phyloP scores from a whole-genome alignment of 2,329 filamentous ascomycete genomes.

The Shiraia bambusicola region DNA sequence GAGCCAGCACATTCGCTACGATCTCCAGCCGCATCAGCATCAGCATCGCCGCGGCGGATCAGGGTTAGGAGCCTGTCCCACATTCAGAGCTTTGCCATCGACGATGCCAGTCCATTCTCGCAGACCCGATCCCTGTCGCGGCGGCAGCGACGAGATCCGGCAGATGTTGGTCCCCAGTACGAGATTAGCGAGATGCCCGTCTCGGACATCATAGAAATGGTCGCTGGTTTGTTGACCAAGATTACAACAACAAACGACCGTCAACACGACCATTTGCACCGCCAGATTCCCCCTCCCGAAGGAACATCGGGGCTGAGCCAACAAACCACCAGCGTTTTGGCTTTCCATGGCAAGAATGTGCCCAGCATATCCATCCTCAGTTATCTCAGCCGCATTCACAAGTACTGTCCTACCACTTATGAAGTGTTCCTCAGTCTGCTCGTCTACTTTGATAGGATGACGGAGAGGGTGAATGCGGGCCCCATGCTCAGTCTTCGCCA shows the following conservation, averaged over 20 bases:
- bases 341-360: constrained; percentile 97
- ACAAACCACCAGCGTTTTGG: constrained; percentile 74
- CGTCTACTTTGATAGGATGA: constrained; percentile 99
- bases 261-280: constrained; percentile 88
- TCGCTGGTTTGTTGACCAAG: constrained; percentile 91
- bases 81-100: constrained; percentile 82
- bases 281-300: constrained; percentile 65
- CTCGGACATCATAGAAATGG: constrained; percentile 97
- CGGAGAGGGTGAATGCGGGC: constrained; percentile 84
- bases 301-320: constrained; percentile 60
- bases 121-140: constrained; percentile 47
- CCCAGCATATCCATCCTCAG: constrained; percentile 95
- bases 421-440: constrained; percentile 94
- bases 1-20: constrained; percentile 31
- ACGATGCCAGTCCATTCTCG: constrained; percentile 66
- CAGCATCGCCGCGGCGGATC: constrained; percentile 61
- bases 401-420: constrained; percentile 97
- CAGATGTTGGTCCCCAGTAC: constrained; percentile 65
- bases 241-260: constrained; percentile 96
- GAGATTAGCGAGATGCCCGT: constrained; percentile 98
- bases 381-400: constrained; percentile 94
- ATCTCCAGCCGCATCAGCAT: constrained; percentile 33
- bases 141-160: constrained; percentile 48
- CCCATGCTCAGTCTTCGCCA: constrained; percentile 66
- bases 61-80: constrained; percentile 87